These are phyloP conservation scores for Xylaria hypoxylon DNA, from an alignment of 2,329 filamentous ascomycete species.

Conservation along the genomic window DNA sequence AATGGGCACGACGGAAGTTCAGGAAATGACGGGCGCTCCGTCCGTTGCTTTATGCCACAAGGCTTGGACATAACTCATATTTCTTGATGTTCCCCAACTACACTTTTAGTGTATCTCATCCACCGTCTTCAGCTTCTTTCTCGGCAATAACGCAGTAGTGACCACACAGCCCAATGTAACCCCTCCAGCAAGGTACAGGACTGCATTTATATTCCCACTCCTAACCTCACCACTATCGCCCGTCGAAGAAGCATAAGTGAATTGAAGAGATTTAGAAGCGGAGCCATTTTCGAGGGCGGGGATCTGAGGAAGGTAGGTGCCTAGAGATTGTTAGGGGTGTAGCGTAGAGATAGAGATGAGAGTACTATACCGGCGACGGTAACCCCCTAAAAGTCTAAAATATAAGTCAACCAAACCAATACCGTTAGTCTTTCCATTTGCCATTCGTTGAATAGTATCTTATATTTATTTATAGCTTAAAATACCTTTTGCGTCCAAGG, in stretches of 20 bases:
- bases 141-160: constrained; percentile 25
- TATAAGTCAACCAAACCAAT: constrained; percentile 33
- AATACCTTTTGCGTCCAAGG: constrained; percentile 34
- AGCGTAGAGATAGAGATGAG: neutral
- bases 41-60: too few species aligned
- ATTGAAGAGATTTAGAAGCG: constrained; percentile 16
- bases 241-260: constrained; percentile 32
- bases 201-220: constrained; percentile 27
- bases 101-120: constrained; percentile 1
- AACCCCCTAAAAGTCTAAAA: constrained; percentile 34
- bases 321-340: constrained; percentile 12
- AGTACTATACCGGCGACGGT: constrained; percentile 23
- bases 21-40: too few species aligned
- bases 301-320: constrained; percentile 32
- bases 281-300: constrained; percentile 33
- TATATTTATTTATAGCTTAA: constrained; percentile 48
- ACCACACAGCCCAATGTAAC: constrained; percentile 30
- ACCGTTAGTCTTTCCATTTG: constrained; percentile 27
- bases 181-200: constrained; percentile 31
- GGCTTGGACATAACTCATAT: too few species aligned
- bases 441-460: constrained; percentile 43
- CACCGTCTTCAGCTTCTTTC: constrained; percentile 15
- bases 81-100: too few species aligned
- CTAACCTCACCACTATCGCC: neutral
- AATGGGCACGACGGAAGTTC: too few species aligned